Evolutionary conservation across 805 yeast genomes (phyloP), one percentile per base, ranked within the genome.

Genomic region (Ogataea pilisensis): DNA sequence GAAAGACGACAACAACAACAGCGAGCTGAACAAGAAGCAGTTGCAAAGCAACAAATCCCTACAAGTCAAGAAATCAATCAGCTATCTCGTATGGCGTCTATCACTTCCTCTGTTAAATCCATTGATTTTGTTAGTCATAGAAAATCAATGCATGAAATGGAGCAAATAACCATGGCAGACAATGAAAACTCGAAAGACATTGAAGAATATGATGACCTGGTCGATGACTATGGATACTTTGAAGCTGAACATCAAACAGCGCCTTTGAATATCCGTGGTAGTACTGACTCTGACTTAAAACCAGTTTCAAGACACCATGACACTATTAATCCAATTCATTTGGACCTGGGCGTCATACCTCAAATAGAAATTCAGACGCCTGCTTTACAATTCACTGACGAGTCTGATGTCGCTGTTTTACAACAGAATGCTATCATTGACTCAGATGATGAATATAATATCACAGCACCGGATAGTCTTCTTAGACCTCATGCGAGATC

Each of bases 91-190:
- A 29, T 24, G 16, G 24, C 25, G 21, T 36, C 49, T 2, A 33
- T 29, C 8, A 34, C 57, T 5, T n/a, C 39, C 5, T 55, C 59
- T 7, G 43, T 39, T 12, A 44, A 42, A 8, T 54, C 62, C 12
- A 57, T 66, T 28, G 60, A 63, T 26, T 60, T 65, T 30, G 54
- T 58, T 16, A 57, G 61, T 0, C 69, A 63, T 38, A 51, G 55
- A 42, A 58, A 49, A 30, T 58, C 63, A 12, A 27, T 46, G 12
- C 18, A 31, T 9, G 63, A 62, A 22, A 53, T 50, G 22, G 61
- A 51, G 29, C 34, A 38, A 8, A 16, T 42, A 24, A 56, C 53
- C 2, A 46, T 49, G 5, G 32, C 21, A 4, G 19, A 31, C 12
- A 29, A 32, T 8, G 24, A 28, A 8, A 29, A 42, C 25, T 39